Percentiles rank a stretch among this genome's conserved stretches.
phyloP scores from a whole-genome alignment of 1,284 basidiomycete species.

The Trametes sp. region DNA sequence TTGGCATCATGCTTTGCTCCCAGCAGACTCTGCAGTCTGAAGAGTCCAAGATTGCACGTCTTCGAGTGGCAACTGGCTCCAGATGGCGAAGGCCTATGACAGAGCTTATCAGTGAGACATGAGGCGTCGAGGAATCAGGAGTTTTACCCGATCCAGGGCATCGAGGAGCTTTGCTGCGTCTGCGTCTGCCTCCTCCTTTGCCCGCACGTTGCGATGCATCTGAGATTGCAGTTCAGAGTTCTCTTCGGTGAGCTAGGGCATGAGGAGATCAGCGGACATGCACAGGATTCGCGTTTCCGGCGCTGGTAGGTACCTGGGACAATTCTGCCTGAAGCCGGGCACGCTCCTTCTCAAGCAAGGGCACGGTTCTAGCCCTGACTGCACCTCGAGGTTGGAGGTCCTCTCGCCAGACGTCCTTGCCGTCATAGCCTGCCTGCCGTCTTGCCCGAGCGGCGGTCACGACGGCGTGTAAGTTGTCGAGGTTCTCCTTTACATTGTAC shows the following conservation, averaged over 20 bases:
- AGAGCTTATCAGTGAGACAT: background rate
- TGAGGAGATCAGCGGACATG: conserved; percentile 8
- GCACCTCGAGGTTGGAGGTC: conserved; percentile 65
- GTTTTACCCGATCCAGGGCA: conserved; percentile 60
- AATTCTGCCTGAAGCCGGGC: conserved; percentile 59
- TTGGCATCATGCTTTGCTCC: conserved; percentile 21
- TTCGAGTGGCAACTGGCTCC: conserved; percentile 64
- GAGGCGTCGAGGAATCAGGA: background rate
- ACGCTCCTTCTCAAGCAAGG: conserved; percentile 61
- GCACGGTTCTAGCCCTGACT: conserved; percentile 67
- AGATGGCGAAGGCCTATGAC: conserved; percentile 57
- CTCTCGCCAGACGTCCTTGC: conserved; percentile 68
- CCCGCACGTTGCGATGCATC: conserved; percentile 55
- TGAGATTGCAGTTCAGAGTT: conserved; percentile 57
- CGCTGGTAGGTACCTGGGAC: conserved; percentile 49
- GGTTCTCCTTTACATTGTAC: conserved; percentile 68
- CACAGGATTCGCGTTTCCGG: conserved; percentile 1
- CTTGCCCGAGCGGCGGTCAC: conserved; percentile 75
- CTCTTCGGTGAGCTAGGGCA: conserved; percentile 59
- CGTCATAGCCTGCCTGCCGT: conserved; percentile 52
- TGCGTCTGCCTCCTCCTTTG: conserved; percentile 55
- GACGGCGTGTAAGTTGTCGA: conserved; percentile 72
- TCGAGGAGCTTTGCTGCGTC: conserved; percentile 56
- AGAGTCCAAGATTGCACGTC: conserved; percentile 71
- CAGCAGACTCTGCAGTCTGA: conserved; percentile 55